Evolutionary conservation across 495 filamentous ascomycete species (phyloP), one percentile per base, ranked within the genome.

Genomic region (Platismatia glauca): DNA sequence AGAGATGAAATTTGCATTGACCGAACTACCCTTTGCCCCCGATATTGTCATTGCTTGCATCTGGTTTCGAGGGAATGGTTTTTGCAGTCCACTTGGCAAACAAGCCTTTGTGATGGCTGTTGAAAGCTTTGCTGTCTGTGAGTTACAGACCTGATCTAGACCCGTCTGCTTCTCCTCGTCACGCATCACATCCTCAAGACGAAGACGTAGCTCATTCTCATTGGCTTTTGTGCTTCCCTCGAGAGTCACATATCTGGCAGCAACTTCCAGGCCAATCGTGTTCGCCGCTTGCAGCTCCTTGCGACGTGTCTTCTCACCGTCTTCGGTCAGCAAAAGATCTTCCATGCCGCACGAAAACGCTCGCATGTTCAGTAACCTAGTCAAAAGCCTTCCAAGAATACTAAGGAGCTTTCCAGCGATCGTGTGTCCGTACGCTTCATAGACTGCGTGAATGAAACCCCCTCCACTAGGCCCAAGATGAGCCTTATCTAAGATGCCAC

Each of bases 11-110:
- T 94, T 96, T 61, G 95, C 95, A 72, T 99, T 99, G 69, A 97
- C 95, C 59, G 80, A 74, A 41, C 82, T 87, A 70, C 95, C 94
- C 80, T 99, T 99, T 56, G 95, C 95, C 69, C 95, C 95, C 33
- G 95, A 95, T 4, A 86, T 86, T 13, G 95, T 99, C 95, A 99
- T 99, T 64, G 87, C 84, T 79, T 97, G 95, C 91, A 99, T 97
- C 72, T 97, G 95, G 67, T 99, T 99, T 70, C 86, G 87, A 0
- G 95, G 95, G 76, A 97, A 97, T 27, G 84, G 84, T 74, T 99
- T 99, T 61, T 85, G 84, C 41, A 99, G 83, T 39, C 90, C 91
- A 12, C 70, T 69, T 1, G 94, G 95, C 46, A 97, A 79, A 76
- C 91, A 96, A 16, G 80, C 78, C 35, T 75, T 77, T 8, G 90